A percentile compares a stretch with the other conserved stretches of the same genome.
Evolutionary conservation across 2,329 filamentous ascomycete genomes (phyloP).

Genomic region (Ascochyta lentis): DNA sequence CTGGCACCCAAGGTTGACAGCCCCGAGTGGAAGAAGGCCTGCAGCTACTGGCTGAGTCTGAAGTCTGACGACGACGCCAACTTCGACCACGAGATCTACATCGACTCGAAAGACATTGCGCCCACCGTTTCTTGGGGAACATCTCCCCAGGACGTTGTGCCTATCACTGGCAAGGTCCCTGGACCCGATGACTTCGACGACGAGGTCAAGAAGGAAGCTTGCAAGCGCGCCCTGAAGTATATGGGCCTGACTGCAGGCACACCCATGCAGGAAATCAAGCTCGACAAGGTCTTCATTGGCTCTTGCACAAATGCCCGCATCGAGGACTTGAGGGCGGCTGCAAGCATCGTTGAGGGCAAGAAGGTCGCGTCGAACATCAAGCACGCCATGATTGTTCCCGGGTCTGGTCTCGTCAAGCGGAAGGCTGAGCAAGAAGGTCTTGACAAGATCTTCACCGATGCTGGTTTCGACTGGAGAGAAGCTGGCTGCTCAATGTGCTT

Average conservation of each 20-base stretch:
- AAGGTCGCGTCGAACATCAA: constrained; percentile 89
- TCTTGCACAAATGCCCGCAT: constrained; percentile 98
- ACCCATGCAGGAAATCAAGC: constrained; percentile 84
- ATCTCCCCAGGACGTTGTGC: constrained; percentile 93
- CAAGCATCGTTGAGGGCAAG: constrained; percentile 83
- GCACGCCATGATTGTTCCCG: constrained; percentile 94
- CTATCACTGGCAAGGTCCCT: constrained; percentile 89
- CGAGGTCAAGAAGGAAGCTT: constrained; percentile 79
- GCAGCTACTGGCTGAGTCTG: constrained; percentile 85
- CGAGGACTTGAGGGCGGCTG: constrained; percentile 89
- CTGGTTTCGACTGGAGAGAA: constrained; percentile 97
- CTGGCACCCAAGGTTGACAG: constrained; percentile 85
- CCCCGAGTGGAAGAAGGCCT: constrained; percentile 86
- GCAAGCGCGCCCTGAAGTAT: constrained; percentile 85
- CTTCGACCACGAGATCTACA: constrained; percentile 87
- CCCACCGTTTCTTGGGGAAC: constrained; percentile 98
- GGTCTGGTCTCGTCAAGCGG: constrained; percentile 91
- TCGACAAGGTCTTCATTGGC: constrained; percentile 98
- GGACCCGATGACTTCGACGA: constrained; percentile 85
- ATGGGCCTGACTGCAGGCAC: constrained; percentile 92
- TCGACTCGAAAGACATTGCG: constrained; percentile 90
- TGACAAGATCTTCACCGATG: constrained; percentile 88
- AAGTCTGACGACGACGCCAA: constrained; percentile 86
- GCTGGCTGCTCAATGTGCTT: constrained; percentile 99
- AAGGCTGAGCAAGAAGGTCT: constrained; percentile 91